These are phyloP conservation scores for Penstemon eatonii DNA, from an alignment of 257 asterid genomes.

Conservation along the genomic window DNA sequence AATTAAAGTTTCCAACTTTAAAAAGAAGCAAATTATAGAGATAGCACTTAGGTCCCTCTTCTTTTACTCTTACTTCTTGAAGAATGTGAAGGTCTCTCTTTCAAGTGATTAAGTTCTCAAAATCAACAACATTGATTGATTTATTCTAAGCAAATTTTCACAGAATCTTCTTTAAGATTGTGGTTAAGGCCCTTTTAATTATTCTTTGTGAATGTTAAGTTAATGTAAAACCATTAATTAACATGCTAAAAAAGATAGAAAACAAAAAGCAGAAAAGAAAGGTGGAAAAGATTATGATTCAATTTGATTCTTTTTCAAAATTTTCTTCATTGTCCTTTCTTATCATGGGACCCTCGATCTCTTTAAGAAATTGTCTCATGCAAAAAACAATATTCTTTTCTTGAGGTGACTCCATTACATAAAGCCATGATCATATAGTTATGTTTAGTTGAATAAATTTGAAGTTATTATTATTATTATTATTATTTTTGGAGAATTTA, in stretches of 20 bases:
- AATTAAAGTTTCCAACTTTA: constrained; percentile 29
- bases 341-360: constrained; percentile 38
- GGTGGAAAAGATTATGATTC: constrained; percentile 27
- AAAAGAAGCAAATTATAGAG: constrained; percentile 18
- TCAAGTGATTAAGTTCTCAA: not conserved
- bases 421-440: constrained; percentile 31
- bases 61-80: constrained; percentile 15
- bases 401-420: constrained; percentile 69
- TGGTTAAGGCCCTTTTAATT: not conserved
- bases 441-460: constrained; percentile 28
- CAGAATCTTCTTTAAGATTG: not conserved
- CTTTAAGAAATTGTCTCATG: constrained; percentile 51
- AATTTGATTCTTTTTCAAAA: constrained; percentile 27
- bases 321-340: constrained; percentile 35
- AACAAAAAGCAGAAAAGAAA: not conserved
- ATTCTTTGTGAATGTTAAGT: not conserved
- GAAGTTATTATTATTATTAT: not conserved
- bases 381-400: constrained; percentile 37
- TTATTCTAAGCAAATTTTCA: not conserved
- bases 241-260: constrained; percentile 27
- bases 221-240: constrained; percentile 11
- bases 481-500: not conserved
- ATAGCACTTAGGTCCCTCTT: constrained; percentile 3
- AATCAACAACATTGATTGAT: not conserved
- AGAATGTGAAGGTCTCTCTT: constrained; percentile 12